These are phyloP conservation scores for Pseudozyma thailandica DNA, from an alignment of 1,284 basidiomycete species.

Conservation along the genomic window DNA sequence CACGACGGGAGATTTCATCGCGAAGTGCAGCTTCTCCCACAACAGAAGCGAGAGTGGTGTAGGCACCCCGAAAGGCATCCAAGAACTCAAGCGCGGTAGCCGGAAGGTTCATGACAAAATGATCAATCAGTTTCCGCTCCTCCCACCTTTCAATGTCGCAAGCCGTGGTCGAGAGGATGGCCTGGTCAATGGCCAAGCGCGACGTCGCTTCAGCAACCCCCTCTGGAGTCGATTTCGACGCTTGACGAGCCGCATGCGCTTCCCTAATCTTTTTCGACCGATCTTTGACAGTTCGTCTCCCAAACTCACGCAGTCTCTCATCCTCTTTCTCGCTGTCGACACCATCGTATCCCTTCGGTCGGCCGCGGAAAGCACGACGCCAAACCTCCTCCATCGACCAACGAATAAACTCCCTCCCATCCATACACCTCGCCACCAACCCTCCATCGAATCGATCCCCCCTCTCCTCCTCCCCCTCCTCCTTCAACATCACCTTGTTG, in stretches of 20 bases:
- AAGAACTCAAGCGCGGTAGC: constrained; percentile 90
- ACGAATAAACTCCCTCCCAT: constrained; percentile 57
- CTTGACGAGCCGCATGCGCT: constrained; percentile 10
- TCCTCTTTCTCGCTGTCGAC: constrained; percentile 15
- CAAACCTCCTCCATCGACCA: constrained; percentile 40
- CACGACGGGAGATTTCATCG: constrained; percentile 22
- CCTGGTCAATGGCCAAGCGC: background rate
- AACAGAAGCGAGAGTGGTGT: constrained; percentile 69
- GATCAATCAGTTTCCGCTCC: constrained; percentile 70
- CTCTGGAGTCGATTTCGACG: background rate
- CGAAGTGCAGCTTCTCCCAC: constrained; percentile 68
- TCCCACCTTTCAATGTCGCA: constrained; percentile 4
- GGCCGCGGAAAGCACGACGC: constrained; percentile 44
- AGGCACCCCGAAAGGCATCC: constrained; percentile 83
- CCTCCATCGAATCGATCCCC: constrained; percentile 30
- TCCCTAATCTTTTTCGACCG: constrained; percentile 12
- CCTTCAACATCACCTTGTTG: constrained; percentile 50
- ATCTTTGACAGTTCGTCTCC: constrained; percentile 25
- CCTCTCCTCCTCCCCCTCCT: background rate
- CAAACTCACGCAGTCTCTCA: constrained; percentile 18
- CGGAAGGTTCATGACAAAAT: constrained; percentile 97
- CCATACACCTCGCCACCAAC: constrained; percentile 42
- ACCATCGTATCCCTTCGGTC: constrained; percentile 27
- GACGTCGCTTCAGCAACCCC: background rate
- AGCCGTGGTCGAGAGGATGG: background rate